Percentiles rank a stretch among this genome's conserved stretches.
Evolutionary conservation across 805 yeast species (phyloP).

Genomic region (Henningerozyma blattae): DNA sequence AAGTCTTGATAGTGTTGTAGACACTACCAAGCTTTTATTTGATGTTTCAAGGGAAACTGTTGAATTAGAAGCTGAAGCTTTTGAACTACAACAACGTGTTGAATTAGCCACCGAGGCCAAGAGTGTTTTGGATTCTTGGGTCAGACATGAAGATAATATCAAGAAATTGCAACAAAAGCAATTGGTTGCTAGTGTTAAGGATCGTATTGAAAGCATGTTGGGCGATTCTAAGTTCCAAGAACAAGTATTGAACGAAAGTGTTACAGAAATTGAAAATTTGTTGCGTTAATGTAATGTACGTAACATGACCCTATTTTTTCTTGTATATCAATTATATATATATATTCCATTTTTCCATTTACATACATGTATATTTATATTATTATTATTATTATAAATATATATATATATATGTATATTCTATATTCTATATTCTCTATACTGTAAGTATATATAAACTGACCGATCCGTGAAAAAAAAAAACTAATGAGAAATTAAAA

Average conservation of each 20-base stretch:
- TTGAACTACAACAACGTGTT: conserved; percentile 85
- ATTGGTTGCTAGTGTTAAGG: conserved; percentile 72
- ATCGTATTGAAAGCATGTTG: conserved; percentile 79
- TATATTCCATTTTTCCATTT: too few species aligned
- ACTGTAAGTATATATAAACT: too few species aligned
- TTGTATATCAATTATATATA: too few species aligned
- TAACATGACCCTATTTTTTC: too few species aligned
- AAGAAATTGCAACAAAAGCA: conserved; percentile 94
- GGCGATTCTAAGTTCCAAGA: conserved; percentile 88
- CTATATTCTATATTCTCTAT: too few species aligned
- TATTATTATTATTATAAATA: too few species aligned
- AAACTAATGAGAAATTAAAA: background rate
- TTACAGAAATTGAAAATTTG: conserved; percentile 82
- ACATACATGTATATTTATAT: too few species aligned
- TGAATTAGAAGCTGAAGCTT: conserved; percentile 85
- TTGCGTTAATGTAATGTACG: too few species aligned
- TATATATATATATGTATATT: too few species aligned
- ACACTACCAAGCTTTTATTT: conserved; percentile 83
- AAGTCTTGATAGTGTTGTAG: conserved; percentile 82
- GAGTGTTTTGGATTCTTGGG: conserved; percentile 96
- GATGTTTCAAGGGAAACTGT: conserved; percentile 96
- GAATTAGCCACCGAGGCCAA: conserved; percentile 84
- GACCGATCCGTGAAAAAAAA: too few species aligned
- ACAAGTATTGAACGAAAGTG: conserved; percentile 78
- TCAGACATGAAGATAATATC: conserved; percentile 91